Base-by-base conservation (phyloP, 2,329 filamentous ascomycete genomes). In the Penicillium sp. region DNA sequence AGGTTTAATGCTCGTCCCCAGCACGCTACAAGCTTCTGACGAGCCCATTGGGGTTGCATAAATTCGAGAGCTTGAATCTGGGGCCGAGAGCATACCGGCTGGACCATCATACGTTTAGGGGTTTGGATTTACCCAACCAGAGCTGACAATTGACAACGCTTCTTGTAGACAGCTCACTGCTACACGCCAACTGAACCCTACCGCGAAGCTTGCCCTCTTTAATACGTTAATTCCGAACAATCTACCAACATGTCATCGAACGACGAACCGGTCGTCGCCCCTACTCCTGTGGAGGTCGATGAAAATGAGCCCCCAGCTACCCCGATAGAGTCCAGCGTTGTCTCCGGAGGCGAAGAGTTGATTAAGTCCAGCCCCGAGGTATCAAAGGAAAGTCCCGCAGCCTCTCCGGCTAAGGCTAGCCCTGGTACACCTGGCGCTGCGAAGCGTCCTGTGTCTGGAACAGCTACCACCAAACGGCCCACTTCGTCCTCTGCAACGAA, bases 381-480 rank as follows among this genome's bases (percentile, higher is more conserved):
- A 25, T 67, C 68, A 47, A 74, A 74, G 58, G 70, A 72, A 50
- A 67, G 67, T 25, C 54, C 55, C 18, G 66, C 64, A 39, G 59
- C 64, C 10, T 72, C 73, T 12, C 68, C 70, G 8, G 55, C 60
- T 4, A 76, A 74, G 61, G 68, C 68, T 47, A 62, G 53, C 44
- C 59, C 68, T 27, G 56, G 63, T 39, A 59, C 63, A 44, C 56
- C 68, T 10, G 51, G 67, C 16, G 61, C 68, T 12, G 56, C 68
- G 13, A 73, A 74, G 55, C 70, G 69, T 50, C 66, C 73, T 18
- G 48, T 70, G 34, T 65, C 71, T 6, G 68, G 69, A 35, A 68
- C 70, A n/a, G 64, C 73, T 16, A 60, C 67, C 37, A 63, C 71
- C 13, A 73, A 72, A 54, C 68, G 73, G 21, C 68, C 75, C 3